These are phyloP conservation scores for Ceratocystis diversiconidia DNA, from an alignment of 2,329 filamentous ascomycete species.

Conservation along the genomic window DNA sequence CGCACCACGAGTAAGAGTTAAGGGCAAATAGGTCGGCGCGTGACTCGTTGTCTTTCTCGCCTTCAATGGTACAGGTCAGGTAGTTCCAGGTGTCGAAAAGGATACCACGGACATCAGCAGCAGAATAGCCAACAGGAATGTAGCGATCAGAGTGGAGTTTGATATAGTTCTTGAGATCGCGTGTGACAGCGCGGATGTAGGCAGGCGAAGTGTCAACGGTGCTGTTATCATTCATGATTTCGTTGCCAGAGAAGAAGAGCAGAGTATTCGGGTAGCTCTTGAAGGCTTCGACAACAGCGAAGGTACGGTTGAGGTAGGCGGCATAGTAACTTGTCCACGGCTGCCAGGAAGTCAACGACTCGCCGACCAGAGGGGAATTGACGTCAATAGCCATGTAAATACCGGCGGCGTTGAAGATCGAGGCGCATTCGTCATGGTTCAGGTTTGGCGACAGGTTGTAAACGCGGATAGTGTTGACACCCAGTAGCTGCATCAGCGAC, in stretches of 20 bases:
- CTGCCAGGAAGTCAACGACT: conserved; percentile 39
- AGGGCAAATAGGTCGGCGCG: conserved; percentile 62
- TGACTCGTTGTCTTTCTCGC: conserved; percentile 43
- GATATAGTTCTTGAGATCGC: conserved; percentile 71
- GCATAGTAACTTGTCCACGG: conserved; percentile 47
- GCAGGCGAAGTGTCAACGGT: conserved; percentile 48
- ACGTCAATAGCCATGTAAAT: conserved; percentile 58
- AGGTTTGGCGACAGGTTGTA: conserved; percentile 53
- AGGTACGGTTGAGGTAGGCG: conserved; percentile 50
- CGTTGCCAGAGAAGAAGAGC: conserved; percentile 67
- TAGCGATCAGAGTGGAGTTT: conserved; percentile 51
- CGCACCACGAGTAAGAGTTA: conserved; percentile 60
- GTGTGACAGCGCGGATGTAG: conserved; percentile 61
- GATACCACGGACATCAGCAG: conserved; percentile 60
- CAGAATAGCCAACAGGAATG: conserved; percentile 69
- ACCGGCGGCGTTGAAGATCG: conserved; percentile 53
- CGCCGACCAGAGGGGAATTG: conserved; percentile 47
- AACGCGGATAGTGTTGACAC: conserved; percentile 54
- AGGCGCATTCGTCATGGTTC: conserved; percentile 53
- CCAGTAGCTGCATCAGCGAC: conserved; percentile 49
- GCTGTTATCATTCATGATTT: conserved; percentile 55
- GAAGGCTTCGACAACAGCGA: conserved; percentile 53
- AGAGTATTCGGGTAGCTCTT: conserved; percentile 52
- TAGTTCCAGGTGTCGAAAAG: conserved; percentile 65
- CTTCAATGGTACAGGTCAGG: conserved; percentile 49